Base-by-base conservation (phyloP, 192 early-diverging fungal species). In the Geranomyces variabilis region DNA sequence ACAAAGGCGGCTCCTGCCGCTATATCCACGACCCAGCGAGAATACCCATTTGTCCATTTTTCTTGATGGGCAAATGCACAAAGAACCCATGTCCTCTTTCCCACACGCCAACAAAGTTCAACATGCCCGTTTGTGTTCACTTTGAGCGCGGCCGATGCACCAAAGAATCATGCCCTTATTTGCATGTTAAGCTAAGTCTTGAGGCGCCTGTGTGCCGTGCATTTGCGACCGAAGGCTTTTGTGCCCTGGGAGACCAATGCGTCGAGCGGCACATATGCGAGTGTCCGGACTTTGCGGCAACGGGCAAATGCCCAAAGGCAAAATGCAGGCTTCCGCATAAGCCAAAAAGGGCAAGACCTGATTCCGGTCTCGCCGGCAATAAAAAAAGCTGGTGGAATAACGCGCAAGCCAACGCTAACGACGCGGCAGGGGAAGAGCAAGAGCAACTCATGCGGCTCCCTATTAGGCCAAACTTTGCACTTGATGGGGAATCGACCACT, bases 251-350 rank as follows among this genome's bases (percentile, higher is more conserved):
- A 19, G 22, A 24, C 31, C 56, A 66, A 29, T 77, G 75, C 36
- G 33, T 10, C 10, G 15, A 61, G 13, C 69, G 69, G 36, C 75
- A 77, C 55, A 53, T 71, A 15, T 71, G 26, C 65, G 33, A 62
- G 49, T 77, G 75, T 44, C 75, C 75, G 8, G 75, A 71, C 28
- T 77, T 77, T 60, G 75, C 67, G 6, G 70, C 62, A 1, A 24
- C 33, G 12, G 75, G 75, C 33, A 67, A 61, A 28, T 77, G 75
- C 31, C 14, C 22, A 36, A 71, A 70, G 0, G 19, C 21, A 17
- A 64, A 64, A 47, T 76, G 75, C 46, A 31, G 55, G 26, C 45
- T 76, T 21, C 75, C 75, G 7, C 75, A 76, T 36, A 65, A 68
- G 29, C 0, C 44, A 1, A 41, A 63, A 62, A 29, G 30, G 5